phyloP scores from a whole-genome alignment of 768 basidiomycete genomes.

The Lactarius akahatsu region DNA sequence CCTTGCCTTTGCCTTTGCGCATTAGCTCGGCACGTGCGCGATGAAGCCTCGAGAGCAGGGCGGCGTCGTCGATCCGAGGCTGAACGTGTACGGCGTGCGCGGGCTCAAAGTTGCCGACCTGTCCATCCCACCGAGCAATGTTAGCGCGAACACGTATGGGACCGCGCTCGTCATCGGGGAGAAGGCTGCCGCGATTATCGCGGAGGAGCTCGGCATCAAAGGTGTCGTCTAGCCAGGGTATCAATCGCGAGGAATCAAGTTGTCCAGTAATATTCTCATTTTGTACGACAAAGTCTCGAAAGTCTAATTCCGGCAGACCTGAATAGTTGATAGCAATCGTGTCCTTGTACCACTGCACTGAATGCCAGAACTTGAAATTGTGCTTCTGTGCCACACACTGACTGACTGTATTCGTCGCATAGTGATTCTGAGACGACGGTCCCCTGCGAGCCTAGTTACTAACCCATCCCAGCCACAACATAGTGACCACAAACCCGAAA shows the following conservation, averaged over 20 bases:
- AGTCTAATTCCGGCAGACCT: not conserved
- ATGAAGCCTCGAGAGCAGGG: slow-evolving; percentile 60
- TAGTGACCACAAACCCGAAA: too few species aligned
- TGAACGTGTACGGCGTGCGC: slow-evolving; percentile 61
- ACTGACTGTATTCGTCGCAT: too few species aligned
- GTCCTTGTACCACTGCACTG: not conserved
- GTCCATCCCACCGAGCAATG: slow-evolving; percentile 42
- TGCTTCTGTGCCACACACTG: not conserved
- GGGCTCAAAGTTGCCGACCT: slow-evolving; percentile 56
- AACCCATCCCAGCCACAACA: too few species aligned
- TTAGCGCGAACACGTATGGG: slow-evolving; percentile 46
- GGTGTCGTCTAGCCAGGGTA: slow-evolving; percentile 38
- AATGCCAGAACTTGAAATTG: not conserved
- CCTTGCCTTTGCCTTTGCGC: not conserved
- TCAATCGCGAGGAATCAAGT: not conserved
- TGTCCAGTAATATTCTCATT: not conserved
- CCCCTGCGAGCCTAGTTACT: too few species aligned
- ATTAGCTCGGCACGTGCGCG: slow-evolving; percentile 61
- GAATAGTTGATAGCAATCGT: not conserved
- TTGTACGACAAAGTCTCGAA: not conserved
- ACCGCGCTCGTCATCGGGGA: slow-evolving; percentile 52
- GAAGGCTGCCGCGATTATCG: slow-evolving; percentile 60
- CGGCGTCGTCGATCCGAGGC: slow-evolving; percentile 60
- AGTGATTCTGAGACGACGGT: too few species aligned
- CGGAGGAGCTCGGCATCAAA: slow-evolving; percentile 46